Conservation (phyloP, 441 rosid species). For the Pelargonium cotyledonis region DNA sequence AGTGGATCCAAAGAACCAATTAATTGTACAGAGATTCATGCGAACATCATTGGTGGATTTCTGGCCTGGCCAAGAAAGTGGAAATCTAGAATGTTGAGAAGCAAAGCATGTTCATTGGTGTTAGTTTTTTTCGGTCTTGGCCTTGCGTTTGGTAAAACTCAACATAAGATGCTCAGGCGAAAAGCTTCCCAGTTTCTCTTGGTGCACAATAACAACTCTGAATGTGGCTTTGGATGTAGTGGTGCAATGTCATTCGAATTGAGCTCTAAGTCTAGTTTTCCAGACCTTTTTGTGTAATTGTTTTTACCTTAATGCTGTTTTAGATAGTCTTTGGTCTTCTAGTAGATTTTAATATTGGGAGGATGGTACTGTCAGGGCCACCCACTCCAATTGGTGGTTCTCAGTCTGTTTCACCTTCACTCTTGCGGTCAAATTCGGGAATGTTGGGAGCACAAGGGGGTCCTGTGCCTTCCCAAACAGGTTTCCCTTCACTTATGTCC, state of each 20-base stretch:
- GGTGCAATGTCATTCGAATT: slow-evolving; percentile 32
- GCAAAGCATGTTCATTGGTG: slow-evolving; percentile 34
- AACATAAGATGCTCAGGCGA: slow-evolving; percentile 35
- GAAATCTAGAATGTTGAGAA: slow-evolving; percentile 56
- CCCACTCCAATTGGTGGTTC: slow-evolving; percentile 74
- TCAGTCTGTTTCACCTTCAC: slow-evolving; percentile 62
- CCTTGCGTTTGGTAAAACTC: slow-evolving; percentile 36
- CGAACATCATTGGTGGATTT: slow-evolving; percentile 24
- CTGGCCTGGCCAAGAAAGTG: slow-evolving; percentile 24
- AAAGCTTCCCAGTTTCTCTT: slow-evolving; percentile 22
- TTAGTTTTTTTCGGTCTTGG: slow-evolving; percentile 30
- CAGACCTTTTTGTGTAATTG: slow-evolving; percentile 27
- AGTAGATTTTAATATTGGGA: slow-evolving; percentile 35
- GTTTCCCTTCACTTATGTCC: slow-evolving; percentile 65
- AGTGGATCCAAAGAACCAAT: slow-evolving; percentile 44
- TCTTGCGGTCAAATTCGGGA: slow-evolving; percentile 69
- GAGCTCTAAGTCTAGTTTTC: slow-evolving; percentile 22
- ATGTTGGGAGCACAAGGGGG: slow-evolving; percentile 74
- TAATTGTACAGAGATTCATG: slow-evolving; percentile 35
- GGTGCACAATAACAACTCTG: slow-evolving; percentile 31
- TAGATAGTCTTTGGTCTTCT: slow-evolving; percentile 30
- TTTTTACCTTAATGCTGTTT: slow-evolving; percentile 33
- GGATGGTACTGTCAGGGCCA: slow-evolving; percentile 81
- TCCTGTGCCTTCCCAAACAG: slow-evolving; percentile 60
- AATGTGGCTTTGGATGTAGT: slow-evolving; percentile 28